A percentile compares a stretch with the other conserved stretches of the same genome.
Conservation (phyloP, 2,329 filamentous ascomycete genomes). For the Eutypella sp. region DNA sequence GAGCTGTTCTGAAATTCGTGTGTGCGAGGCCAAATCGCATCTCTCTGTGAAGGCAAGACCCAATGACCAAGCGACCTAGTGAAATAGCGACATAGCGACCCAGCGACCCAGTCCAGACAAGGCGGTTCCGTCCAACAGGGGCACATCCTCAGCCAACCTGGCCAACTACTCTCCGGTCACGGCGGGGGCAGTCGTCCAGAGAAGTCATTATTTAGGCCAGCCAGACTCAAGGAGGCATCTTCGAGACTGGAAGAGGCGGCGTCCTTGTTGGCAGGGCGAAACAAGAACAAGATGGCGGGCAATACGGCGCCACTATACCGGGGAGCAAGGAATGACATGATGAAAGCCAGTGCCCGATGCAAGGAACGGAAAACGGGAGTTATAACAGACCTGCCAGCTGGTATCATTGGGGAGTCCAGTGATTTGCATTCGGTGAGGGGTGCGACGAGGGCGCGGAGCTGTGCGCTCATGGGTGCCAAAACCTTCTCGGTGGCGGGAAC, state of each 20-base stretch:
- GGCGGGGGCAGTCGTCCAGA: slow-evolving; percentile 21
- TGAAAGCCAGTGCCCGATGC: slow-evolving; percentile 30
- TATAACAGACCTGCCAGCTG: slow-evolving; percentile 98
- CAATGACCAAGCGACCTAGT: too few relatives aligned
- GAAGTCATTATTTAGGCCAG: slow-evolving; percentile 15
- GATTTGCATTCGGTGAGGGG: slow-evolving; percentile 94
- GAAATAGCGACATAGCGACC: too few relatives aligned
- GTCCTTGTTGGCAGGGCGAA: slow-evolving; percentile 21
- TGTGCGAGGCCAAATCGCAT: slow-evolving; percentile 24
- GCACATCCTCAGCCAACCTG: slow-evolving; percentile 24
- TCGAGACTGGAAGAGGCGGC: slow-evolving; percentile 17
- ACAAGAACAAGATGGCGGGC: slow-evolving; percentile 19
- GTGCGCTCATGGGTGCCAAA: slow-evolving; percentile 52
- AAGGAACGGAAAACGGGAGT: slow-evolving; percentile 48
- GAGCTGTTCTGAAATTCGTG: slow-evolving; percentile 30
- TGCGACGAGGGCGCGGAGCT: slow-evolving; percentile 78
- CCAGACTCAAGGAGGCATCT: slow-evolving; percentile 19
- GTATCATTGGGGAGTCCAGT: slow-evolving; percentile 95
- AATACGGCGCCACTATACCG: slow-evolving; percentile 21
- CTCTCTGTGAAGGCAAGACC: slow-evolving; percentile 28
- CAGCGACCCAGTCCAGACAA: slow-evolving; percentile 27
- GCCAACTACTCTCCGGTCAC: slow-evolving; percentile 25
- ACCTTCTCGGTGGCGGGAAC: slow-evolving; percentile 55
- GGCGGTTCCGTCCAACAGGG: slow-evolving; percentile 23
- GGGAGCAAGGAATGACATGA: slow-evolving; percentile 19